phyloP scores from a whole-genome alignment of 1,284 basidiomycete genomes.

The Trichosporon sp. region DNA sequence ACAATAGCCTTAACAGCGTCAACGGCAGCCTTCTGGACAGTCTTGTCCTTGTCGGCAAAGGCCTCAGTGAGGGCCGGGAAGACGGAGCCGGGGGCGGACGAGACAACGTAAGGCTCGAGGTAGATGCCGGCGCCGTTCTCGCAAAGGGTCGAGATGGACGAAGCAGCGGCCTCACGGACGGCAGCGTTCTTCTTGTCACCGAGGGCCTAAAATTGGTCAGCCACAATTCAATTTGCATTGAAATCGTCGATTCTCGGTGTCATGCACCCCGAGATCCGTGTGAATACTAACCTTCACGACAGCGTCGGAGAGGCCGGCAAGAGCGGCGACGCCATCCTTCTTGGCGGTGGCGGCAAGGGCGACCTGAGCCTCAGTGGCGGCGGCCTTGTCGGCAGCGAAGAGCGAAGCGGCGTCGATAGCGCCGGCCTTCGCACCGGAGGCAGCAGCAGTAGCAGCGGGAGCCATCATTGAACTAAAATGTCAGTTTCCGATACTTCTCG shows the following conservation, averaged over 20 bases:
- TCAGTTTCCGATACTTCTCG: neutral
- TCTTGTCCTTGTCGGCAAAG: conserved; percentile 83
- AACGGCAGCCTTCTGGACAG: conserved; percentile 70
- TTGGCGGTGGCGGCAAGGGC: conserved; percentile 72
- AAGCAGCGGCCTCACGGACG: conserved; percentile 55
- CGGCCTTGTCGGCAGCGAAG: conserved; percentile 58
- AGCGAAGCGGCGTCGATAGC: conserved; percentile 56
- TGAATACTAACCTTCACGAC: conserved; percentile 65
- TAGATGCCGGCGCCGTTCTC: conserved; percentile 77
- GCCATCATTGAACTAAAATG: conserved; percentile 45
- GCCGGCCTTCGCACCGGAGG: conserved; percentile 48
- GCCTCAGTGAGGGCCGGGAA: conserved; percentile 86
- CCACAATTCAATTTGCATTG: neutral
- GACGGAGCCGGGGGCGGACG: conserved; percentile 67
- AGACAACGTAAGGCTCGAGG: conserved; percentile 87
- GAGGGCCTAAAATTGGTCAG: conserved; percentile 56
- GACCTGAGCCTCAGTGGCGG: conserved; percentile 69
- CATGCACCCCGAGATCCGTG: neutral
- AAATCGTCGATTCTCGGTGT: neutral
- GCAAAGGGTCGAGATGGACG: conserved; percentile 62
- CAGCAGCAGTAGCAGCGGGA: conserved; percentile 52
- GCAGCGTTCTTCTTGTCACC: conserved; percentile 63
- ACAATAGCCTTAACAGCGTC: conserved; percentile 80
- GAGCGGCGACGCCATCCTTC: conserved; percentile 82
- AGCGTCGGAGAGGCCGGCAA: conserved; percentile 79